A percentile compares a stretch with the other conserved stretches of the same genome.
Conservation (phyloP, 257 asterid genomes). For the Nicotiana knightiana region DNA sequence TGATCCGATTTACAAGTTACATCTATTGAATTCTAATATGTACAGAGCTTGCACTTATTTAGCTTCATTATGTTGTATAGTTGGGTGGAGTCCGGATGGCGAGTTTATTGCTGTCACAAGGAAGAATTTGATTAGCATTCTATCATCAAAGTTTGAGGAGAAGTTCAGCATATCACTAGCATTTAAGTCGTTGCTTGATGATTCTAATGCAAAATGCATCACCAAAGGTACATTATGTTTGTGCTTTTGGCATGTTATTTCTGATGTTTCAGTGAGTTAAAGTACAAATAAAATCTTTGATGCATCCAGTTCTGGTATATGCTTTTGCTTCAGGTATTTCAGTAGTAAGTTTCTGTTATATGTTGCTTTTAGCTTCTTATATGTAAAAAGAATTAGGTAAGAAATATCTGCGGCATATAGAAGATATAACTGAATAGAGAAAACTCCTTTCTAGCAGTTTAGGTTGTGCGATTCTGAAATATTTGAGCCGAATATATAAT, state of each 20-base stretch:
- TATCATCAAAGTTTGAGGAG: constrained; percentile 58
- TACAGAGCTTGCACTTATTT: constrained; percentile 2
- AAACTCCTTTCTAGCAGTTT: not conserved
- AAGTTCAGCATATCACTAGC: constrained; percentile 41
- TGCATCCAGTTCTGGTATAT: not conserved
- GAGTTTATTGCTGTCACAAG: constrained; percentile 64
- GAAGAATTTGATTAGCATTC: constrained; percentile 52
- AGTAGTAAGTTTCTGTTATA: not conserved
- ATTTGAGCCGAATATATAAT: not conserved
- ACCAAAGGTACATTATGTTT: constrained; percentile 34
- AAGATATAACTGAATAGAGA: not conserved
- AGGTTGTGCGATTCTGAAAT: not conserved
- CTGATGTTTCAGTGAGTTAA: not conserved
- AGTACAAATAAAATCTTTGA: not conserved
- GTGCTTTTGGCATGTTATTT: not conserved
- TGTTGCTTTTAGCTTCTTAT: not conserved
- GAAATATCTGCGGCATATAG: not conserved
- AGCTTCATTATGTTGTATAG: constrained; percentile 34
- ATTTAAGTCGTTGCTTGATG: constrained; percentile 50
- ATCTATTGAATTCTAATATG: not conserved
- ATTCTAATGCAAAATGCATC: constrained; percentile 37
- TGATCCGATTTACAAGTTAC: constrained; percentile 2
- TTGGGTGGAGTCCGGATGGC: constrained; percentile 77
- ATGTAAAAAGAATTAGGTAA: not conserved
- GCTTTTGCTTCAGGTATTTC: not conserved